These are phyloP conservation scores for Rhodamnia rubescens DNA, from an alignment of 345 rosid species.

Conservation along the genomic window DNA sequence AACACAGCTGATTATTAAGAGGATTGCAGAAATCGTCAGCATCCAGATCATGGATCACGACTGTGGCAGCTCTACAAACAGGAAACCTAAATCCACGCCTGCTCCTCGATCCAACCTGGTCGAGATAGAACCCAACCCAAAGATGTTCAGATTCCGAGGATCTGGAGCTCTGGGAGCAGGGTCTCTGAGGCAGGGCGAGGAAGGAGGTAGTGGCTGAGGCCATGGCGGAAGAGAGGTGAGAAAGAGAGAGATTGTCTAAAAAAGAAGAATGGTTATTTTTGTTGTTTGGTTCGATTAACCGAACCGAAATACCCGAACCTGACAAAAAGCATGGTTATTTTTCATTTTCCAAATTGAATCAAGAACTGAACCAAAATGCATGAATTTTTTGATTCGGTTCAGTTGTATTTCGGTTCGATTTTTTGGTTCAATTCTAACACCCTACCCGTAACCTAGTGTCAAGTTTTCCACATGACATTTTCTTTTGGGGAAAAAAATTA, in stretches of 20 bases:
- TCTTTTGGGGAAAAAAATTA: too few relatives aligned
- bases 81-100: constrained; percentile 20
- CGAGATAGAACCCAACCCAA: constrained; percentile 5
- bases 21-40: constrained; percentile 96
- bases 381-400: too few relatives aligned
- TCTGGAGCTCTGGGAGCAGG: neutral
- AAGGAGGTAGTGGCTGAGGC: neutral
- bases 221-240: neutral
- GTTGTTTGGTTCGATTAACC: too few relatives aligned
- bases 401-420: too few relatives aligned
- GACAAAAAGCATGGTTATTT: too few relatives aligned
- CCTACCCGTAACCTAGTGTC: neutral
- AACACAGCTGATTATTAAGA: constrained; percentile 69
- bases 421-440: too few relatives aligned
- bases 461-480: neutral
- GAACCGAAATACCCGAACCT: too few relatives aligned
- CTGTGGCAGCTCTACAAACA: constrained; percentile 45
- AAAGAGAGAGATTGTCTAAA: too few relatives aligned
- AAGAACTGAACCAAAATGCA: too few relatives aligned
- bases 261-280: too few relatives aligned
- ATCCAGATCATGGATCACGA: constrained; percentile 68
- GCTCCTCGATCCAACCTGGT: constrained; percentile 9
- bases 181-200: neutral
- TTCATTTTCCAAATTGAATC: too few relatives aligned
- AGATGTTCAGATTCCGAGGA: neutral